Evolutionary conservation across 2,329 filamentous ascomycete genomes (phyloP).

Genomic region (Sporothrix dimorphospora): DNA sequence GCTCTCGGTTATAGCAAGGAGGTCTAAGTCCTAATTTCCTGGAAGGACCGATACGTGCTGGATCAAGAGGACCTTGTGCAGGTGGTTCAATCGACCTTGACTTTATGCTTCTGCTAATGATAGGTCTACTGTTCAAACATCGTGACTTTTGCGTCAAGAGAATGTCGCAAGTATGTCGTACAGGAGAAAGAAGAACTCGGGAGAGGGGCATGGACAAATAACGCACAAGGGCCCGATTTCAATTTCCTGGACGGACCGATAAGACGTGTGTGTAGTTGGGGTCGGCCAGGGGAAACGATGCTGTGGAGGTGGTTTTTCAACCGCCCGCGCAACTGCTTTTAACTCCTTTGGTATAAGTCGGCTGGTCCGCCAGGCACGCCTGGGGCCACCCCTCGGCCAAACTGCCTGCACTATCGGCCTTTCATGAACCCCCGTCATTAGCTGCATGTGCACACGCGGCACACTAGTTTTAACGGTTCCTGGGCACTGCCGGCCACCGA

Average conservation of each 20-base stretch:
- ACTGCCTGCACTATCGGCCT: background rate
- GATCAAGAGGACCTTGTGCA: too few species aligned
- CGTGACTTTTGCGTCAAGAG: background rate
- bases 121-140: background rate
- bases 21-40: too few species aligned
- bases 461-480: too few species aligned
- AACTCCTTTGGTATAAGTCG: background rate
- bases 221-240: background rate
- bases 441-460: background rate
- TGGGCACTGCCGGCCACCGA: too few species aligned
- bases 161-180: background rate
- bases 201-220: background rate
- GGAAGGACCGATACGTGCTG: too few species aligned
- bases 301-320: background rate
- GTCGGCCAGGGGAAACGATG: background rate
- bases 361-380: background rate
- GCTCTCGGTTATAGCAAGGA: too few species aligned
- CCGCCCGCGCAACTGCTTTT: background rate
- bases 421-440: background rate
- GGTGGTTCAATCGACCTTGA: too few species aligned
- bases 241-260: slow-evolving; percentile 4
- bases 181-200: background rate
- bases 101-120: background rate
- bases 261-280: background rate
- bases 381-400: background rate